These are phyloP conservation scores for Clarireedia monteithiana DNA, from an alignment of 2,329 filamentous ascomycete genomes.

Conservation along the genomic window DNA sequence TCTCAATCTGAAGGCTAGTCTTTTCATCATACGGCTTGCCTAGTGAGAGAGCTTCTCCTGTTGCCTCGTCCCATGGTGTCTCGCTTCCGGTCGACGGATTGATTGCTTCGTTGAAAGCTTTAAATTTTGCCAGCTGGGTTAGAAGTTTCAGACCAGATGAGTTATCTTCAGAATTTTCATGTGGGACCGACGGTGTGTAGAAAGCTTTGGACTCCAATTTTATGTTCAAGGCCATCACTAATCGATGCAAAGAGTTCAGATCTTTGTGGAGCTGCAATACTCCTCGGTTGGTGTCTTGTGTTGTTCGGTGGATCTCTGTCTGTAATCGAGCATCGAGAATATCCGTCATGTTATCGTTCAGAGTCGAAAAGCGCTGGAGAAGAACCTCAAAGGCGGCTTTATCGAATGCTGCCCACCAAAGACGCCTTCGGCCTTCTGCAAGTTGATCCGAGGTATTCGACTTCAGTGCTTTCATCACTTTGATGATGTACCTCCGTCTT, in stretches of 20 bases:
- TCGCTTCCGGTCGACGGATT: constrained; percentile 28
- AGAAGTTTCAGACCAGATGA: constrained; percentile 35
- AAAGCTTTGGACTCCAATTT: constrained; percentile 31
- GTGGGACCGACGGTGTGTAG: constrained; percentile 5
- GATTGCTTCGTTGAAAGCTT: constrained; percentile 42
- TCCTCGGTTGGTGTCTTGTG: constrained; percentile 41
- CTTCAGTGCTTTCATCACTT: constrained; percentile 35
- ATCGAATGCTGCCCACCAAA: constrained; percentile 40
- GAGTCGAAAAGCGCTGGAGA: constrained; percentile 35
- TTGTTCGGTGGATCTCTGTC: constrained; percentile 39
- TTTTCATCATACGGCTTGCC: constrained; percentile 20
- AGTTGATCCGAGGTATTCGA: constrained; percentile 29
- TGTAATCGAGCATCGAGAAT: constrained; percentile 40
- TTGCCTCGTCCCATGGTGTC: constrained; percentile 30
- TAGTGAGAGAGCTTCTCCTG: constrained; percentile 34
- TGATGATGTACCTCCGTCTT: constrained; percentile 37
- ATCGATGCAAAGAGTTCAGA: constrained; percentile 37
- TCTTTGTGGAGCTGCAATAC: constrained; percentile 40
- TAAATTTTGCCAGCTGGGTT: constrained; percentile 41
- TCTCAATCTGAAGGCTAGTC: constrained; percentile 10
- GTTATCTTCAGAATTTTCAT: constrained; percentile 28
- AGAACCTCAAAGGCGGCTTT: constrained; percentile 39
- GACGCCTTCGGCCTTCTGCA: constrained; percentile 23
- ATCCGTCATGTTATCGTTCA: constrained; percentile 42
- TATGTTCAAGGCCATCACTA: constrained; percentile 38